Conservation (phyloP, 495 filamentous ascomycete species). For the Hypoxylon cercidicola region DNA sequence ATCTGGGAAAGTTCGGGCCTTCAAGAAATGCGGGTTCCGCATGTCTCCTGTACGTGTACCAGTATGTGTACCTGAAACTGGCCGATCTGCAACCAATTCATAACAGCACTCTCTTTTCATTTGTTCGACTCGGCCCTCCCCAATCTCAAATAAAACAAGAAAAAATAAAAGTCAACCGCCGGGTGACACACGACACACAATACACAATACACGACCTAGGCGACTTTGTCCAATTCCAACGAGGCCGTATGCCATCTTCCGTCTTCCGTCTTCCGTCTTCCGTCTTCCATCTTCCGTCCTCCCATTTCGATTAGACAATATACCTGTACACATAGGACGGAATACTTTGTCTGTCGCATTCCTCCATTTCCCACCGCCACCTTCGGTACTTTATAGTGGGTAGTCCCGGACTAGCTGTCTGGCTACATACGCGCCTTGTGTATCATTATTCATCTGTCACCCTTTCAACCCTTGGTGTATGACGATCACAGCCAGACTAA, state of each 20-base stretch:
- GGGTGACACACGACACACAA: conserved; percentile 31
- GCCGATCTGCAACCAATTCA: conserved; percentile 42
- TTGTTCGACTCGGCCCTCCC: conserved; percentile 5
- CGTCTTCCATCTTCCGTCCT: background rate
- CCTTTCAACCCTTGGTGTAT: conserved; percentile 29
- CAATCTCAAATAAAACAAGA: conserved; percentile 32
- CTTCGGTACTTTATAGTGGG: conserved; percentile 37
- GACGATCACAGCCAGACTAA: conserved; percentile 43
- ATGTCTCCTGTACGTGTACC: conserved; percentile 3
- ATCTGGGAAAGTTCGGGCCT: conserved; percentile 10
- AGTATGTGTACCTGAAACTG: conserved; percentile 42
- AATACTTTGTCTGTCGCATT: conserved; percentile 7
- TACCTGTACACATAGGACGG: no score
- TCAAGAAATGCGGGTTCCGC: conserved; percentile 29
- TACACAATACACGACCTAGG: no score
- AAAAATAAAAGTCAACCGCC: conserved; percentile 7
- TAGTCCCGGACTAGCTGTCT: conserved; percentile 17
- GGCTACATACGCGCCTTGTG: conserved; percentile 1
- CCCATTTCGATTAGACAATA: no score
- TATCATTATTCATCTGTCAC: conserved; percentile 20
- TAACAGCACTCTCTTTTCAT: background rate
- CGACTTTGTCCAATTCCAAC: conserved; percentile 8
- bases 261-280: background rate
- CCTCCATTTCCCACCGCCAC: conserved; percentile 23
- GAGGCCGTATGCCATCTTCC: conserved; percentile 8